Conservation (phyloP, 1,284 basidiomycete species). For the Trichosporon sp. region DNA sequence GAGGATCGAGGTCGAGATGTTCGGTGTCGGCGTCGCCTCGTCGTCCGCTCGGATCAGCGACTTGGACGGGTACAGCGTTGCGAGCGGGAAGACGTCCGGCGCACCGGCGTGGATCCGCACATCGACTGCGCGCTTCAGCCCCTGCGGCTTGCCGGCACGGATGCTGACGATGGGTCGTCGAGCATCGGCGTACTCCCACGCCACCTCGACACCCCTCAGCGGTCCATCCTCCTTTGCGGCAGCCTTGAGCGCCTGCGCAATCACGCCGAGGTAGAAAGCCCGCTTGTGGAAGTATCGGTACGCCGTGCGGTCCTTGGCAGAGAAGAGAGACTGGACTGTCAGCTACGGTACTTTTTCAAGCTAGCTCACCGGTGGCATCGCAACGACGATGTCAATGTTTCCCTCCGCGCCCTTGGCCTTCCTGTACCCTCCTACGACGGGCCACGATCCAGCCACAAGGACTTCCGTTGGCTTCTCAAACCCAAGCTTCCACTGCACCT, state of each 20-base stretch:
- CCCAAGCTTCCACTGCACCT: slow-evolving; percentile 65
- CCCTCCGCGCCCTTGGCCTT: slow-evolving; percentile 54
- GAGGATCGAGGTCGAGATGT: slow-evolving; percentile 74
- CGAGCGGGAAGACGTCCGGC: slow-evolving; percentile 58
- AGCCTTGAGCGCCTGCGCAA: slow-evolving; percentile 59
- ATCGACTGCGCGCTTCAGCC: slow-evolving; percentile 64
- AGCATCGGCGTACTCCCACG: slow-evolving; percentile 61
- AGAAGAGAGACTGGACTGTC: slow-evolving; percentile 57
- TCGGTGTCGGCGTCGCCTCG: slow-evolving; percentile 48
- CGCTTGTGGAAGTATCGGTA: slow-evolving; percentile 89
- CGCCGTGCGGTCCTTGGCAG: slow-evolving; percentile 91
- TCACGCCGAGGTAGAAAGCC: slow-evolving; percentile 77
- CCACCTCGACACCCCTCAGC: slow-evolving; percentile 60
- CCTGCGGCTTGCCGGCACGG: slow-evolving; percentile 37
- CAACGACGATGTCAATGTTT: slow-evolving; percentile 72
- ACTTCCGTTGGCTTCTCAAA: slow-evolving; percentile 53
- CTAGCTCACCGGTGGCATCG: slow-evolving; percentile 72
- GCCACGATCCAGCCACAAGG: slow-evolving; percentile 50
- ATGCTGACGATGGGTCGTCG: slow-evolving; percentile 28
- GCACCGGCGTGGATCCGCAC: slow-evolving; percentile 71
- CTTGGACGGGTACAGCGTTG: slow-evolving; percentile 67
- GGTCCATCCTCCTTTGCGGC: slow-evolving; percentile 55
- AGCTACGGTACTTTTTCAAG: not conserved
- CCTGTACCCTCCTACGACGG: slow-evolving; percentile 58
- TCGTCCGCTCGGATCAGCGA: slow-evolving; percentile 57